A percentile compares a stretch with the other conserved stretches of the same genome.
phyloP scores from a whole-genome alignment of 306 rosid genomes.

The Prunus campanulata region DNA sequence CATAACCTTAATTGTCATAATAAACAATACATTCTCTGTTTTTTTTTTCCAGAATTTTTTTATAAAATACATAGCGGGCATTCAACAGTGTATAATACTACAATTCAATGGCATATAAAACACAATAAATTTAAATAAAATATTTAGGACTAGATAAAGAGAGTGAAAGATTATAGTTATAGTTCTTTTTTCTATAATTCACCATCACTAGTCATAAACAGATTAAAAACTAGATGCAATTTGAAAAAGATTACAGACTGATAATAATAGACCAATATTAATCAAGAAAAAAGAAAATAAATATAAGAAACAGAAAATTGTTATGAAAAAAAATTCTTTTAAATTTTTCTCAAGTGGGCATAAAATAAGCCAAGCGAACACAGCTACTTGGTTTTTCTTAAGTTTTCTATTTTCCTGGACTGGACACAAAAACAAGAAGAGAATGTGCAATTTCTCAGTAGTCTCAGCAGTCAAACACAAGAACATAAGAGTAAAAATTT shows the following conservation, averaged over 20 bases:
- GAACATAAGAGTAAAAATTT: neutral
- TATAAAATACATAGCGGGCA: neutral
- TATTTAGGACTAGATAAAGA: neutral
- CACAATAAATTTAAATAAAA: neutral
- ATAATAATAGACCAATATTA: neutral
- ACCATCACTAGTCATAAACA: neutral
- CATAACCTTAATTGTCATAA: neutral
- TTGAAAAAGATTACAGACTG: neutral
- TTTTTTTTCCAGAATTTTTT: too few relatives aligned
- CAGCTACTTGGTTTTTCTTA: neutral
- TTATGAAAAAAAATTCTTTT: neutral
- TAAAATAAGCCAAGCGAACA: neutral
- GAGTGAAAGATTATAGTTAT: too few relatives aligned
- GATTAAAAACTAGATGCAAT: neutral
- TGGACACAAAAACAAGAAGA: neutral
- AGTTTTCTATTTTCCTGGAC: neutral
- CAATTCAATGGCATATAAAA: neutral
- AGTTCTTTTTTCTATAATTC: neutral
- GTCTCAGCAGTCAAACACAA: constrained; percentile 9
- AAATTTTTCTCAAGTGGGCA: neutral
- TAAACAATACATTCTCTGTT: neutral
- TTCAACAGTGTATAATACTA: neutral
- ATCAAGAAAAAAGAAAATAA: neutral
- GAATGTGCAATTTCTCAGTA: neutral
- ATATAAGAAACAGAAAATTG: neutral